A percentile compares a stretch with the other conserved stretches of the same genome.
Evolutionary conservation across 257 asterid genomes (phyloP).

Genomic region (Fraxinus cuspidata): DNA sequence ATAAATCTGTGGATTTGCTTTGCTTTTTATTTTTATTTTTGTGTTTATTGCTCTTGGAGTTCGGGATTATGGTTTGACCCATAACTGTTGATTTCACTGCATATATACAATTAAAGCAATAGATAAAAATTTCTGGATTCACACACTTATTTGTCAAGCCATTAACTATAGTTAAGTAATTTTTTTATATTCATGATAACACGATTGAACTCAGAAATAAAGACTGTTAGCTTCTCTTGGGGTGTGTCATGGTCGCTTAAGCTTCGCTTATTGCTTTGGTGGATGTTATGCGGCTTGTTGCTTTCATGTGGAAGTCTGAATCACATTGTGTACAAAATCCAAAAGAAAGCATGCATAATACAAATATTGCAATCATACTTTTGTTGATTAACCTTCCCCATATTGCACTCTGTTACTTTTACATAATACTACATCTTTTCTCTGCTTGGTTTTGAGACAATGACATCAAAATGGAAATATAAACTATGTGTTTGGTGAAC

Average conservation of each 20-base stretch:
- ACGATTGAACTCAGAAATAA: neutral
- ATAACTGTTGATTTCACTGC: neutral
- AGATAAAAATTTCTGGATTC: neutral
- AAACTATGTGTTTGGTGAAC: slow-evolving; percentile 18
- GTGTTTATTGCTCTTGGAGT: neutral
- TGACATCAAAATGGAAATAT: neutral
- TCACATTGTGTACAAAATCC: neutral
- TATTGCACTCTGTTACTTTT: neutral
- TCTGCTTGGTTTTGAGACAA: neutral
- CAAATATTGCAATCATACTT: neutral
- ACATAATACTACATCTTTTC: neutral
- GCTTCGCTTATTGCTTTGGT: neutral
- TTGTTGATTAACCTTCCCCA: neutral
- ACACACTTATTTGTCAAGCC: neutral
- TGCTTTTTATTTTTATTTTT: neutral
- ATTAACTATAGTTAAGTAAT: neutral
- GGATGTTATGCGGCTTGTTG: neutral
- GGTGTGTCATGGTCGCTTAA: neutral
- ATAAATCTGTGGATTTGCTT: neutral
- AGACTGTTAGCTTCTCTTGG: neutral
- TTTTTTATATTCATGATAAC: neutral
- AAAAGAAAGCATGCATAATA: neutral
- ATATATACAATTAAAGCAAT: neutral
- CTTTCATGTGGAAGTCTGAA: neutral
- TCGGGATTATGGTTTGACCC: neutral